phyloP scores from a whole-genome alignment of 1,284 basidiomycete genomes.

The Anthracocystis panici-leucophaei region DNA sequence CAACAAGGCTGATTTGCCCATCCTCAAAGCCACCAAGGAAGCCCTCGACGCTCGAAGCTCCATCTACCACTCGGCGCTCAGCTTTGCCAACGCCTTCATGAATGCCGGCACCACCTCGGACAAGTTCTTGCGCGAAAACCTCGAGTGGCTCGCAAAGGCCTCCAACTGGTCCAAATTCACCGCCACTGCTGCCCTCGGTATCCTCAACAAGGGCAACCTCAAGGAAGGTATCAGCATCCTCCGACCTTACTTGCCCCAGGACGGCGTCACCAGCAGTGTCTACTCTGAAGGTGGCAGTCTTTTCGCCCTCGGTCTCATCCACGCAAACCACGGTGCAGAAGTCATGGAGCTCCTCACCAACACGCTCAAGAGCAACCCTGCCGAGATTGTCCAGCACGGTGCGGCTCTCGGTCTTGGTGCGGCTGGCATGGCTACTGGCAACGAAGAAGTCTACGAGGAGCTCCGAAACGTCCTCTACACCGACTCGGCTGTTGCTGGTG shows the following conservation, averaged over 20 bases:
- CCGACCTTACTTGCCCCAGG: slow-evolving; percentile 67
- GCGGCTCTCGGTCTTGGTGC: slow-evolving; percentile 69
- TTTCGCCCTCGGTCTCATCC: slow-evolving; percentile 68
- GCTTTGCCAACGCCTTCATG: slow-evolving; percentile 69
- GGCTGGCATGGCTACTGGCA: slow-evolving; percentile 69
- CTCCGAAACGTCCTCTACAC: slow-evolving; percentile 67
- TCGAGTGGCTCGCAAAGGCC: slow-evolving; percentile 69
- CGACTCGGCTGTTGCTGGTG: slow-evolving; percentile 68
- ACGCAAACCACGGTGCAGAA: slow-evolving; percentile 68
- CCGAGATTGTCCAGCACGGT: slow-evolving; percentile 69
- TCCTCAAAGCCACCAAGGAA: slow-evolving; percentile 68
- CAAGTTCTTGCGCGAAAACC: slow-evolving; percentile 68
- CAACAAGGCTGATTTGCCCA: slow-evolving; percentile 67
- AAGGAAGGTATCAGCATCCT: slow-evolving; percentile 66
- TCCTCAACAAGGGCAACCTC: slow-evolving; percentile 69
- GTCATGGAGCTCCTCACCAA: slow-evolving; percentile 67
- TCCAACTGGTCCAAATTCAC: slow-evolving; percentile 70
- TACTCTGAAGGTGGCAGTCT: slow-evolving; percentile 69
- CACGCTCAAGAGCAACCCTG: slow-evolving; percentile 66
- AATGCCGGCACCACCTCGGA: slow-evolving; percentile 69
- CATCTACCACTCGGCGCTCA: slow-evolving; percentile 69
- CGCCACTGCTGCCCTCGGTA: slow-evolving; percentile 68
- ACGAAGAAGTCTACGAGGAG: slow-evolving; percentile 69
- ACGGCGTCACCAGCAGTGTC: slow-evolving; percentile 63
- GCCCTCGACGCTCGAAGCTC: slow-evolving; percentile 67